Evolutionary conservation across 768 basidiomycete genomes (phyloP).

Genomic region (Pholiota conissans): DNA sequence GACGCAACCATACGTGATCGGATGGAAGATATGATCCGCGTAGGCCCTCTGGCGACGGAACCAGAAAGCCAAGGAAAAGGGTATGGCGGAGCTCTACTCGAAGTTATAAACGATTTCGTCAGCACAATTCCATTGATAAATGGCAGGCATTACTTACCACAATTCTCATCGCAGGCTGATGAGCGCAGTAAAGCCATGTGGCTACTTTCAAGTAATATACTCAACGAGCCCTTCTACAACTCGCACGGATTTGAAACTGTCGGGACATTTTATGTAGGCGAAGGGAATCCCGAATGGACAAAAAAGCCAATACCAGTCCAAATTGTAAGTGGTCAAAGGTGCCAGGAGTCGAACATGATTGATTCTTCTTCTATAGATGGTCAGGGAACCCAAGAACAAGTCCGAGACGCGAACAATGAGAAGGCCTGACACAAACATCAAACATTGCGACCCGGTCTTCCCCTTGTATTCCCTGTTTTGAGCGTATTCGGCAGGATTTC

Average conservation of each 20-base stretch:
- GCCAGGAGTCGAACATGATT: too few relatives aligned
- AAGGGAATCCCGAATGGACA: constrained; percentile 30
- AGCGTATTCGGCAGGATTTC: too few relatives aligned
- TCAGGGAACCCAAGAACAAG: constrained; percentile 16
- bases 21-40: constrained; percentile 27
- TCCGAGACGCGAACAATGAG: too few relatives aligned
- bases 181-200: constrained; percentile 21
- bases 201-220: constrained; percentile 29
- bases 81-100: constrained; percentile 29
- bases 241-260: constrained; percentile 26
- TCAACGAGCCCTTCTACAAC: constrained; percentile 25
- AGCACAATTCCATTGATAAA: neutral
- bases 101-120: constrained; percentile 15
- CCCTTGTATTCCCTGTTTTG: too few relatives aligned
- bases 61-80: constrained; percentile 27
- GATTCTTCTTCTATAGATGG: constrained; percentile 14
- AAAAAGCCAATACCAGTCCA: constrained; percentile 26
- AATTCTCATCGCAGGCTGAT: too few relatives aligned
- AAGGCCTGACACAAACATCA: too few relatives aligned
- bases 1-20: constrained; percentile 13
- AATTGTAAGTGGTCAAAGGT: too few relatives aligned
- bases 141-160: too few relatives aligned
- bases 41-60: constrained; percentile 29
- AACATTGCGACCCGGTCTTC: too few relatives aligned
- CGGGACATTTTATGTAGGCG: constrained; percentile 24